Evolutionary conservation across 1,284 basidiomycete genomes (phyloP).

Genomic region (Fistulina hepatica): DNA sequence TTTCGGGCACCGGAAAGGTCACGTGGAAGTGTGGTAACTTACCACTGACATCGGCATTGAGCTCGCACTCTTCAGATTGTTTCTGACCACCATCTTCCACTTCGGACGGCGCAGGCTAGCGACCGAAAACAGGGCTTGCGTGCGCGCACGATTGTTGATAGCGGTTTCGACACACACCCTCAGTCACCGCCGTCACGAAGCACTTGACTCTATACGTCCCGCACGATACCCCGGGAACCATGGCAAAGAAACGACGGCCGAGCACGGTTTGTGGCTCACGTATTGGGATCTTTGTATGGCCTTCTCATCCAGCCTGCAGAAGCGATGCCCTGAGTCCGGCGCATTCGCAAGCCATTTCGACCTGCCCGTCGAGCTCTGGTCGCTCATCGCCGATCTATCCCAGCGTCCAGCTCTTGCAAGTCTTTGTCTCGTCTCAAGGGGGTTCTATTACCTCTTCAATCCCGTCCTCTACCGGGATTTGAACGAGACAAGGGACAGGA

Average conservation of each 20-base stretch:
- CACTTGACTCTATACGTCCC: too few species aligned
- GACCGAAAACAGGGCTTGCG: too few species aligned
- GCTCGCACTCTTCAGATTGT: too few species aligned
- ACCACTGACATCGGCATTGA: too few species aligned
- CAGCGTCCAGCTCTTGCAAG: not conserved
- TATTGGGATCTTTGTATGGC: not conserved
- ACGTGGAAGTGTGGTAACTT: too few species aligned
- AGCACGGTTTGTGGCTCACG: not conserved
- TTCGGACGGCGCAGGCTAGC: too few species aligned
- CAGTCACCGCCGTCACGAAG: too few species aligned
- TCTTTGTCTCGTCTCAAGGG: not conserved
- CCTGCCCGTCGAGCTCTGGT: slow-evolving; percentile 1
- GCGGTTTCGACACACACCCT: too few species aligned
- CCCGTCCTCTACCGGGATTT: not conserved
- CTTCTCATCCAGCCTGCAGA: not conserved
- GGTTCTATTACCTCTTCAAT: slow-evolving; percentile 1
- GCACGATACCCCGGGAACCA: too few species aligned
- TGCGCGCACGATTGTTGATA: too few species aligned
- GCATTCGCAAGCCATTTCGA: not conserved
- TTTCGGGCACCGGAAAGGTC: too few species aligned
- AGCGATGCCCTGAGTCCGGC: not conserved
- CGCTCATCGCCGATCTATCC: not conserved
- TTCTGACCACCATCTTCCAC: too few species aligned
- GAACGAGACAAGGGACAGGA: not conserved
- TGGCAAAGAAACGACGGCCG: not conserved